phyloP scores from a whole-genome alignment of 768 basidiomycete genomes.

The Pisolithus sp. region DNA sequence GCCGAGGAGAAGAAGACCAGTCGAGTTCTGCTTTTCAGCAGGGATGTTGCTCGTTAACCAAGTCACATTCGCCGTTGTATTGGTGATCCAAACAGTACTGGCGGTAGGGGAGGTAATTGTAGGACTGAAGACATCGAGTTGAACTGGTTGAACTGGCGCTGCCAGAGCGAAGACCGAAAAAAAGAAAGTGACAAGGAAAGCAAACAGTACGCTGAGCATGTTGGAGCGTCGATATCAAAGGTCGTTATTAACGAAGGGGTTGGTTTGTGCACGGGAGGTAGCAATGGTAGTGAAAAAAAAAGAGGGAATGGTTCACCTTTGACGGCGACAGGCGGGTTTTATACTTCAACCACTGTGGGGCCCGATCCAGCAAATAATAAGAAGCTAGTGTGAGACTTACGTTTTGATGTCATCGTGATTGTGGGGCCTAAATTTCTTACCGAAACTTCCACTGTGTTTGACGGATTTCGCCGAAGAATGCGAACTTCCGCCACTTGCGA shows the following conservation, averaged over 20 bases:
- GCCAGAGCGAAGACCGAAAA: constrained; percentile 22
- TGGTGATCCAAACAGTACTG: constrained; percentile 31
- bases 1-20: constrained; percentile 43
- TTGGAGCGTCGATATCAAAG: not conserved
- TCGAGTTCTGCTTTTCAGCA: constrained; percentile 24
- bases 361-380: no score
- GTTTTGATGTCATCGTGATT: no score
- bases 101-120: constrained; percentile 34
- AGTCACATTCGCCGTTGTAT: constrained; percentile 32
- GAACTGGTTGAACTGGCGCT: constrained; percentile 22
- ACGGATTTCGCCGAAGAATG: no score
- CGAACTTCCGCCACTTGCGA: no score
- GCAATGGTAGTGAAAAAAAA: not conserved
- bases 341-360: no score
- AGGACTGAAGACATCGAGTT: constrained; percentile 36
- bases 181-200: constrained; percentile 28
- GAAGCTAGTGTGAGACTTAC: no score
- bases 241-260: constrained; percentile 11
- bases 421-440: no score
- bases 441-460: no score
- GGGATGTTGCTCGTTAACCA: constrained; percentile 41
- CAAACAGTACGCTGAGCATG: constrained; percentile 19
- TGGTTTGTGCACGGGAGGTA: constrained; percentile 7
- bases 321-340: not conserved
- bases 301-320: not conserved